Evolutionary conservation across 1,284 basidiomycete genomes (phyloP).

Genomic region (Pascua guehoae): DNA sequence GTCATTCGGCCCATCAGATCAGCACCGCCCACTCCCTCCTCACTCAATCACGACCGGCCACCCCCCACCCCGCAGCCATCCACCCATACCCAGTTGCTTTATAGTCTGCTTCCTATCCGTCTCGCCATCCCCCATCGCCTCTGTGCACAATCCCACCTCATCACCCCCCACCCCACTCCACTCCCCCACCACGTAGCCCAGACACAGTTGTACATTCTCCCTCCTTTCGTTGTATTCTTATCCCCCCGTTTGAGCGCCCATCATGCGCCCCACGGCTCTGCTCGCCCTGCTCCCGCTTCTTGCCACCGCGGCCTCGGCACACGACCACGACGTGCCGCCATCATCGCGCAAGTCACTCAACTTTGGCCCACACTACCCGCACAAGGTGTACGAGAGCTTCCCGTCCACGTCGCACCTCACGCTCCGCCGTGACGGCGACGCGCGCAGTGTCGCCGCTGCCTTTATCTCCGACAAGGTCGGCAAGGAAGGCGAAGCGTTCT

Average conservation of each 20-base stretch:
- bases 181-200: not conserved
- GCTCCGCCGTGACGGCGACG: constrained; percentile 16
- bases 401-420: constrained; percentile 22
- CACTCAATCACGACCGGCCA: no score
- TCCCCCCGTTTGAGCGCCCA: constrained; percentile 1
- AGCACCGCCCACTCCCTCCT: no score
- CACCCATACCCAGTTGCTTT: no score
- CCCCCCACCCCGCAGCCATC: no score
- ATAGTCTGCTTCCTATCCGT: no score
- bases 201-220: no score
- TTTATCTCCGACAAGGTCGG: constrained; percentile 33
- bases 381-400: constrained; percentile 63
- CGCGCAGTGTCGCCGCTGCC: constrained; percentile 24
- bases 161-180: not conserved
- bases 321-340: constrained; percentile 1
- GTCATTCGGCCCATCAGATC: no score
- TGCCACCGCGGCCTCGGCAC: constrained; percentile 23
- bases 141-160: not conserved
- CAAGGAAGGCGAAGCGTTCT: constrained; percentile 39
- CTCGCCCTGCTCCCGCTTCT: constrained; percentile 45
- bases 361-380: constrained; percentile 70
- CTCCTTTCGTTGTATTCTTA: not conserved
- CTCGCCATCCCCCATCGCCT: no score
- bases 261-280: constrained; percentile 45
- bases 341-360: constrained; percentile 65